Percentiles rank a stretch among this genome's conserved stretches.
Conservation (phyloP, 345 rosid species). For the Corymbia maculata region DNA sequence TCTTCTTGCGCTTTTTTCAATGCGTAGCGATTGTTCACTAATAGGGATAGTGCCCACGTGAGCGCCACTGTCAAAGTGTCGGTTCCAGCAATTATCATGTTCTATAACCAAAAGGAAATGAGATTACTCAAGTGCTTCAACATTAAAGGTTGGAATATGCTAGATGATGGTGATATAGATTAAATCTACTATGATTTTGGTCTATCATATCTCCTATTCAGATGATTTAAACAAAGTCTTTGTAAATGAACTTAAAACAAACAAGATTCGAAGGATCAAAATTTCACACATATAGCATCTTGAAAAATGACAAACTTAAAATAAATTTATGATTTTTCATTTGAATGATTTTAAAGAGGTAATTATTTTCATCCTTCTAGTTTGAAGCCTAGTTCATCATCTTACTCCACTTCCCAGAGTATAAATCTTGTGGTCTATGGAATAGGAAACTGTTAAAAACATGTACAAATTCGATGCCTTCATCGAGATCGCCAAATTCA, state of each 20-base stretch:
- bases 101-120: neutral
- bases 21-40: conserved; percentile 10
- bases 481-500: neutral
- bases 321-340: neutral
- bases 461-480: neutral
- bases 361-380: neutral
- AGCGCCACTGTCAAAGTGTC: conserved; percentile 18
- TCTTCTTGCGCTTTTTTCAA: conserved; percentile 14
- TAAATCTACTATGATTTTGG: neutral
- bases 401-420: neutral
- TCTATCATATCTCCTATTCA: neutral
- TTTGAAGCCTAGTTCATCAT: neutral
- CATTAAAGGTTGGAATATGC: neutral
- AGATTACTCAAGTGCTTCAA: neutral
- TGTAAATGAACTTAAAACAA: neutral
- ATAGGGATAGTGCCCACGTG: conserved; percentile 19
- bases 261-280: neutral
- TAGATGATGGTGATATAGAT: neutral
- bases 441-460: neutral
- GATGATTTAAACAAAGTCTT: neutral
- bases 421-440: neutral
- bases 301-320: neutral
- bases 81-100: conserved; percentile 9
- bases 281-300: neutral
- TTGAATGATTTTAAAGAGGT: neutral